Evolutionary conservation across 2,329 filamentous ascomycete species (phyloP).

Genomic region (Lachnellula arida): DNA sequence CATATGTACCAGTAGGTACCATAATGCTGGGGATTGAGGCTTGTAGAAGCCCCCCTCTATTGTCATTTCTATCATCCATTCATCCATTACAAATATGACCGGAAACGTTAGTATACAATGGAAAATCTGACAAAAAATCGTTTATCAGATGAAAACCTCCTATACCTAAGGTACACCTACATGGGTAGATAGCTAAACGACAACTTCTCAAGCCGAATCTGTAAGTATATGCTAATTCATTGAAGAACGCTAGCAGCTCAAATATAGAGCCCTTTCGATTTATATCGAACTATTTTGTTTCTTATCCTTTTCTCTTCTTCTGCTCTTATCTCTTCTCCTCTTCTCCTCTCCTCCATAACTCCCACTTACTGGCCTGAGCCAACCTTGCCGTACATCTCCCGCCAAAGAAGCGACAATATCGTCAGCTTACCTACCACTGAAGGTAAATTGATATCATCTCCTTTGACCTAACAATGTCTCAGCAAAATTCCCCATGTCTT

Average conservation of each 20-base stretch:
- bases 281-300: neutral
- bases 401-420: neutral
- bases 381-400: neutral
- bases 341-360: neutral
- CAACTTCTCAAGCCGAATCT: no score
- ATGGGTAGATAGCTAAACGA: no score
- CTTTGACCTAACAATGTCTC: no score
- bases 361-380: neutral
- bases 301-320: neutral
- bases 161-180: no score
- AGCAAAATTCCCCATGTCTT: no score
- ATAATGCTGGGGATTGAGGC: neutral
- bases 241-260: no score
- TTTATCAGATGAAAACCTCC: no score
- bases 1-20: neutral
- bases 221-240: no score
- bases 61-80: neutral
- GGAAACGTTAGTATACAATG: neutral
- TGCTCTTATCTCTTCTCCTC: neutral
- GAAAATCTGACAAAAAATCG: no score
- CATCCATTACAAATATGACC: neutral
- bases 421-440: neutral
- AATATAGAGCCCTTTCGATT: no score
- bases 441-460: no score
- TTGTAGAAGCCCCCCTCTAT: neutral